phyloP scores from a whole-genome alignment of 345 rosid species.

The Syzygium oleosum region DNA sequence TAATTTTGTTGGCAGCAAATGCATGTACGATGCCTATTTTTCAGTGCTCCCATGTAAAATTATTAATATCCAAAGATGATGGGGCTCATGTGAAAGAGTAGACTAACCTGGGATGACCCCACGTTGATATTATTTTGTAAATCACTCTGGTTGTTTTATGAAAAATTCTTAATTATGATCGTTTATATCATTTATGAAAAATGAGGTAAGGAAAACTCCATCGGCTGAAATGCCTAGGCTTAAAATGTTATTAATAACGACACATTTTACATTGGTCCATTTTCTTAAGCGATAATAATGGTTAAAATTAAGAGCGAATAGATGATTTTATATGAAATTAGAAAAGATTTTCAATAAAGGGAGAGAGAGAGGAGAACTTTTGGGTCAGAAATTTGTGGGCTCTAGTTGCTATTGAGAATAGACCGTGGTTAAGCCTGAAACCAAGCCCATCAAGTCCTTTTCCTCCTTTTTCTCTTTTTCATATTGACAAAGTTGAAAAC shows the following conservation, averaged over 20 bases:
- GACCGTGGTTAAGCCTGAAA: neutral
- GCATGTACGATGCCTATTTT: neutral
- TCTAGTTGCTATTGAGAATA: neutral
- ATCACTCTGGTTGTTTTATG: neutral
- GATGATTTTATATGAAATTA: neutral
- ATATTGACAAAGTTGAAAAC: neutral
- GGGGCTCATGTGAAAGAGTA: neutral
- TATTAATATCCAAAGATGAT: neutral
- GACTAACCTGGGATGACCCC: neutral
- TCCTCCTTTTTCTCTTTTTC: neutral
- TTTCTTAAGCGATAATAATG: neutral
- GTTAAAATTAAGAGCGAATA: neutral
- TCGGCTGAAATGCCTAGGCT: neutral
- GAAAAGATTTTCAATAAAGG: neutral
- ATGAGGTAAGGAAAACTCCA: neutral
- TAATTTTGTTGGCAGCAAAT: neutral
- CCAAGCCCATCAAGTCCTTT: neutral
- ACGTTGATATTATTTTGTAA: neutral
- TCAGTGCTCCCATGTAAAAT: neutral
- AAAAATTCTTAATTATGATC: neutral
- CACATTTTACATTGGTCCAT: rapidly evolving
- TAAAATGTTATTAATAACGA: neutral
- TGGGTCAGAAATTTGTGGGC: neutral
- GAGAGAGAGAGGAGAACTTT: neutral
- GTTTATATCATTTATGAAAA: neutral